Conservation (phyloP, 2,329 filamentous ascomycete genomes). For the Didymella pomorum region DNA sequence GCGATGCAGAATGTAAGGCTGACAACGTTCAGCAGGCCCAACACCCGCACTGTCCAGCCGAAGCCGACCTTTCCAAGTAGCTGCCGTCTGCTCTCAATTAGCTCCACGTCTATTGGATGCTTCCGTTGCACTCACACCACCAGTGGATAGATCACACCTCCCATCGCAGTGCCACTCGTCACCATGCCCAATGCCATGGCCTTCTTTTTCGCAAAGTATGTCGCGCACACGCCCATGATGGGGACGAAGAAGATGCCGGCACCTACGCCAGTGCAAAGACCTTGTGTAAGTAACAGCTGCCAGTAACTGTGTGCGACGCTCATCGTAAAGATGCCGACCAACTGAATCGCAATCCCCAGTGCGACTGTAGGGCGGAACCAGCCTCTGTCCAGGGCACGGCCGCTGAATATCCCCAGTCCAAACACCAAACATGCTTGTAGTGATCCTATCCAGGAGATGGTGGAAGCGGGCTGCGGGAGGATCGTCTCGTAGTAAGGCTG, state of each 20-base stretch:
- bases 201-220: slow-evolving; percentile 66
- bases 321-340: slow-evolving; percentile 60
- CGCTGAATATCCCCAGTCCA: slow-evolving; percentile 55
- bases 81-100: slow-evolving; percentile 40
- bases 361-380: slow-evolving; percentile 56
- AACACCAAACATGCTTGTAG: slow-evolving; percentile 59
- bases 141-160: slow-evolving; percentile 69
- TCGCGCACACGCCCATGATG: slow-evolving; percentile 48
- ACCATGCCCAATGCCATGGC: slow-evolving; percentile 66
- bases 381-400: slow-evolving; percentile 60
- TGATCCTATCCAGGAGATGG: slow-evolving; percentile 63
- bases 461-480: slow-evolving; percentile 47
- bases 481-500: slow-evolving; percentile 57
- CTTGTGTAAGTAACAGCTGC: slow-evolving; percentile 52
- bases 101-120: not conserved
- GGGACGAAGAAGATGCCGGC: slow-evolving; percentile 45
- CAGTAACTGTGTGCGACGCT: slow-evolving; percentile 59
- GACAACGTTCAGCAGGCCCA: slow-evolving; percentile 55
- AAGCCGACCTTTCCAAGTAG: slow-evolving; percentile 56
- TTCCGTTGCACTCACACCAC: slow-evolving; percentile 42
- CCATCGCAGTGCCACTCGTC: slow-evolving; percentile 66
- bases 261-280: slow-evolving; percentile 43
- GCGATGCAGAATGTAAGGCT: slow-evolving; percentile 47
- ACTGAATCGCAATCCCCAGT: slow-evolving; percentile 52
- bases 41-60: slow-evolving; percentile 44